These are phyloP conservation scores for Botryotinia globosa DNA, from an alignment of 2,329 filamentous ascomycete genomes.

Conservation along the genomic window DNA sequence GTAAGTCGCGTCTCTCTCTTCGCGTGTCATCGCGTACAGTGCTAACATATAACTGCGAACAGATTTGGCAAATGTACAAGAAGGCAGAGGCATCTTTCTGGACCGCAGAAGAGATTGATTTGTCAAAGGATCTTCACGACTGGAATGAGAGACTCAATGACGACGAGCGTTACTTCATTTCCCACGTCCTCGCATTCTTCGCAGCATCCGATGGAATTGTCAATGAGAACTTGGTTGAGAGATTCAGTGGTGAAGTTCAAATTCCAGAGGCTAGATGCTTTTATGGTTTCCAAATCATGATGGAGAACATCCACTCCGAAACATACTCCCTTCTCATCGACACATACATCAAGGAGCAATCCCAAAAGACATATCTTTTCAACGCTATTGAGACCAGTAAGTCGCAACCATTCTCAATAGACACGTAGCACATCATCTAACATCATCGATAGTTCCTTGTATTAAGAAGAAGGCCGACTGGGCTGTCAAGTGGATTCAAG, in stretches of 20 bases:
- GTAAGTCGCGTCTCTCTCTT: constrained; percentile 54
- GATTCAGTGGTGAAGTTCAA: constrained; percentile 96
- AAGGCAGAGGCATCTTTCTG: constrained; percentile 99
- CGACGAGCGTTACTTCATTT: constrained; percentile 97
- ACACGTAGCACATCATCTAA: constrained; percentile 33
- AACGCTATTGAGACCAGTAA: constrained; percentile 97
- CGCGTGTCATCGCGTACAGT: constrained; percentile 67
- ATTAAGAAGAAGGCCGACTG: constrained; percentile 99
- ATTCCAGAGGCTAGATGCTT: constrained; percentile 98
- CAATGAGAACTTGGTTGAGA: constrained; percentile 98
- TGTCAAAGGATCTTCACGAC: constrained; percentile 98
- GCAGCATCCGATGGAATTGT: constrained; percentile 98
- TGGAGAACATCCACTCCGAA: constrained; percentile 99
- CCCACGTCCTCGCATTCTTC: constrained; percentile 98
- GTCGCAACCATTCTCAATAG: constrained; percentile 36
- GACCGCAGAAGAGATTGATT: constrained; percentile 98
- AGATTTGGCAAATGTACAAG: constrained; percentile 99
- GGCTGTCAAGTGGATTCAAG: constrained; percentile 92
- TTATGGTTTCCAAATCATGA: constrained; percentile 99
- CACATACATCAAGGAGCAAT: constrained; percentile 97
- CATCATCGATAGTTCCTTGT: constrained; percentile 66
- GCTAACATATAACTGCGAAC: constrained; percentile 37
- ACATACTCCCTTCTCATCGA: constrained; percentile 99
- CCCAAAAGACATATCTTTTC: constrained; percentile 91
- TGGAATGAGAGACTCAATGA: constrained; percentile 98